Evolutionary conservation across 192 early-diverging fungal genomes (phyloP).

Genomic region (Jimgerdemannia lactiflua): DNA sequence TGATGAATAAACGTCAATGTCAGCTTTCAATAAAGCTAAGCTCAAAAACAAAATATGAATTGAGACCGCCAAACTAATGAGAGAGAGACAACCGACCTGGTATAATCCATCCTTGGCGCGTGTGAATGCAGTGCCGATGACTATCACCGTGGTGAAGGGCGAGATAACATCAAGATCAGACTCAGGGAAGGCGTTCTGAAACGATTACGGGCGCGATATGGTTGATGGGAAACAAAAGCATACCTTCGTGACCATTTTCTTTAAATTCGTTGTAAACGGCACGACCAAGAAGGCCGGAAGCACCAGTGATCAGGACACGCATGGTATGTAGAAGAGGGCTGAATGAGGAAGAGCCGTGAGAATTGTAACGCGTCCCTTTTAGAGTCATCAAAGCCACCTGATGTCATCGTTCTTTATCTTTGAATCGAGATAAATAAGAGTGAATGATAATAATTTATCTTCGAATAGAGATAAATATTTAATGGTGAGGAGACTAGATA

Average conservation of each 20-base stretch:
- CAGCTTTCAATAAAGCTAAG: no score
- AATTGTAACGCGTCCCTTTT: no score
- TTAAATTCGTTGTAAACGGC: conserved; percentile 58
- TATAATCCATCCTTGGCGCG: conserved; percentile 50
- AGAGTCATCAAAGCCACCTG: no score
- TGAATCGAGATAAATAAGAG: no score
- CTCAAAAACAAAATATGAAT: no score
- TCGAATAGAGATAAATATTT: no score
- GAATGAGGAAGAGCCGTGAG: no score
- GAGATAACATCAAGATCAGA: neutral
- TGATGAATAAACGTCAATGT: neutral
- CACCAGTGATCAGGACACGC: conserved; percentile 77
- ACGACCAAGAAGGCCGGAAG: conserved; percentile 81
- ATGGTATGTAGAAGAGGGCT: conserved; percentile 15
- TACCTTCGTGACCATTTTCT: conserved; percentile 49
- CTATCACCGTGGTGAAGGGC: conserved; percentile 22
- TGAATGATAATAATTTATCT: no score
- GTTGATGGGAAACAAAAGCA: neutral
- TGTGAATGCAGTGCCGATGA: conserved; percentile 70
- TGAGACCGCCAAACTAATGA: no score
- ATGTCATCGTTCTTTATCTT: no score
- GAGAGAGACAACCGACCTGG: conserved; percentile 36
- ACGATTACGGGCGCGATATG: neutral
- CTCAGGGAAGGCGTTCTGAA: neutral
- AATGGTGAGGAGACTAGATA: no score